Evolutionary conservation across 305 asterid genomes (phyloP).

Genomic region (Fraxinus ornus): DNA sequence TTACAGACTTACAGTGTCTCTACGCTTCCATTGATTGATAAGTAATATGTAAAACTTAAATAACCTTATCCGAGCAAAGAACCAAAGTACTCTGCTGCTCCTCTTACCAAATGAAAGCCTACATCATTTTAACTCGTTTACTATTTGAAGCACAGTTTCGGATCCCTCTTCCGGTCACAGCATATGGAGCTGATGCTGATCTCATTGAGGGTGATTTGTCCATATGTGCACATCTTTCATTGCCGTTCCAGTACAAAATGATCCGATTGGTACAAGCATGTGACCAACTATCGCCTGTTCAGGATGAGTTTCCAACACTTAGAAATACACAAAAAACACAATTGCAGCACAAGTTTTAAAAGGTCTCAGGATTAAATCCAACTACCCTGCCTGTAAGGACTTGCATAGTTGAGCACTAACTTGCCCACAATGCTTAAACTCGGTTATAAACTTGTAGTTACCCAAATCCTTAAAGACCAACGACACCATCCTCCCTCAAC

Average conservation of each 20-base stretch:
- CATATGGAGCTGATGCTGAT: slow-evolving; percentile 77
- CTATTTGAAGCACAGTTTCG: slow-evolving; percentile 61
- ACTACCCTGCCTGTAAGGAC: not conserved
- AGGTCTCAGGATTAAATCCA: not conserved
- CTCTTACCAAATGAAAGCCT: slow-evolving; percentile 24
- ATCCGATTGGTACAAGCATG: slow-evolving; percentile 89
- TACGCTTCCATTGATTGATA: not conserved
- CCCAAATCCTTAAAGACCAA: not conserved
- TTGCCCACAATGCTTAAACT: not conserved
- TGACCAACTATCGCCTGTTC: slow-evolving; percentile 97
- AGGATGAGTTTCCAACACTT: slow-evolving; percentile 22
- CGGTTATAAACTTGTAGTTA: not conserved
- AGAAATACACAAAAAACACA: slow-evolving; percentile 15
- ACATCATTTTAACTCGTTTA: slow-evolving; percentile 72
- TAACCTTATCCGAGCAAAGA: slow-evolving; percentile 9
- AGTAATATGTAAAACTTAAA: not conserved
- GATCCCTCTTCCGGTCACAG: slow-evolving; percentile 75
- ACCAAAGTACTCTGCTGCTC: slow-evolving; percentile 2
- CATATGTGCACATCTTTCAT: slow-evolving; percentile 71
- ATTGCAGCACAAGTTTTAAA: slow-evolving; percentile 8
- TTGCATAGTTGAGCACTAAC: not conserved
- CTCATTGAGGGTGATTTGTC: slow-evolving; percentile 88
- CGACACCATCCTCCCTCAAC: not conserved
- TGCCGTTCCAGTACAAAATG: slow-evolving; percentile 81
- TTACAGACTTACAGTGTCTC: not conserved